phyloP scores from a whole-genome alignment of 306 rosid genomes.

The Cotoneaster glaucophyllus region DNA sequence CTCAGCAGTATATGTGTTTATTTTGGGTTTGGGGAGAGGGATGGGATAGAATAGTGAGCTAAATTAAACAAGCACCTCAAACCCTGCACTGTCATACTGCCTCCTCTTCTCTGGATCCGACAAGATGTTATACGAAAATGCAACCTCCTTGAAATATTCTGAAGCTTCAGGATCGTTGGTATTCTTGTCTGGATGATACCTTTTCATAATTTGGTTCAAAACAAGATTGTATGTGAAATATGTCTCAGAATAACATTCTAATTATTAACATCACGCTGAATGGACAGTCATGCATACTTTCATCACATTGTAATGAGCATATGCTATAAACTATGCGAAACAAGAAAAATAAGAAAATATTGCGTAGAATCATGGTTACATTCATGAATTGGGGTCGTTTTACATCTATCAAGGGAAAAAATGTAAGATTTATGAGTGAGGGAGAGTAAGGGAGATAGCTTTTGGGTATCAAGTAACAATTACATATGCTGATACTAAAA shows the following conservation, averaged over 20 bases:
- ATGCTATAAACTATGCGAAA: background rate
- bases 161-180: conserved; percentile 90
- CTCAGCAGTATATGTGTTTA: background rate
- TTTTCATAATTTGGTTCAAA: conserved; percentile 19
- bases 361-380: background rate
- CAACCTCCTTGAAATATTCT: conserved; percentile 91
- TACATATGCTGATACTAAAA: background rate
- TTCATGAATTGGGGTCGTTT: background rate
- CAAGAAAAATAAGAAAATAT: background rate
- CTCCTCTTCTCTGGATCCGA: conserved; percentile 97
- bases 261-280: background rate
- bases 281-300: background rate
- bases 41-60: background rate
- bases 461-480: background rate
- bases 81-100: conserved; percentile 91
- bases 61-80: conserved; percentile 57
- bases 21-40: background rate
- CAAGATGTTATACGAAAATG: conserved; percentile 85
- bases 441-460: background rate
- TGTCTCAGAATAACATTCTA: background rate
- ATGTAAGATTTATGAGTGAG: background rate
- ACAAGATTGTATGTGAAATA: conserved; percentile 3
- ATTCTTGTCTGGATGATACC: conserved; percentile 99
- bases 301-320: background rate
- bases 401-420: background rate